Evolutionary conservation across 768 basidiomycete species (phyloP).

Genomic region (Coprinopsis sp.): DNA sequence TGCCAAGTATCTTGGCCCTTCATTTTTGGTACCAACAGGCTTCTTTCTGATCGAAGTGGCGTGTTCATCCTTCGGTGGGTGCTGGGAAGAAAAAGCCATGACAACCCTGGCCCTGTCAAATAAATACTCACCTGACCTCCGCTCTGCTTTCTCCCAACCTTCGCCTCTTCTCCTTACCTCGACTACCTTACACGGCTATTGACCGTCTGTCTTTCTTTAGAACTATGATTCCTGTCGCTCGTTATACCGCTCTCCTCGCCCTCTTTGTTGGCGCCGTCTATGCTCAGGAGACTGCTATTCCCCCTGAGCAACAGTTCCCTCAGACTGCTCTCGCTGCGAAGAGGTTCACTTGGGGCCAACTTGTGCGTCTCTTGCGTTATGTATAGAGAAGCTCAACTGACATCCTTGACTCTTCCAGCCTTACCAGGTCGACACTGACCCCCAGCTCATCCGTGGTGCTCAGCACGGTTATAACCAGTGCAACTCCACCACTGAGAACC

Average conservation of each 20-base stretch:
- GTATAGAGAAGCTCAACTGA: not conserved
- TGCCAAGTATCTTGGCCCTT: no score
- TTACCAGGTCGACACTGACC: constrained; percentile 27
- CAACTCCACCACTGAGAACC: constrained; percentile 61
- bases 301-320: no score
- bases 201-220: not conserved
- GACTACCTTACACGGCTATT: not conserved
- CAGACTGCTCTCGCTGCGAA: not conserved
- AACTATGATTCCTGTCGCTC: not conserved
- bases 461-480: constrained; percentile 66
- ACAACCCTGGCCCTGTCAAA: no score
- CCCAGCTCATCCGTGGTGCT: constrained; percentile 27
- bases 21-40: no score
- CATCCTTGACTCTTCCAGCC: constrained; percentile 15
- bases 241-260: not conserved
- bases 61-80: no score
- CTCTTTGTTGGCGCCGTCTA: not conserved
- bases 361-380: not conserved
- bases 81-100: no score
- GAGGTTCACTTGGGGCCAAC: not conserved
- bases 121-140: no score
- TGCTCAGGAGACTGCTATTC: not conserved
- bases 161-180: no score
- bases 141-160: no score
- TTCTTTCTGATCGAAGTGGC: no score